phyloP scores from a whole-genome alignment of 78 protist genomes.

The Cavenderia fasciculata region DNA sequence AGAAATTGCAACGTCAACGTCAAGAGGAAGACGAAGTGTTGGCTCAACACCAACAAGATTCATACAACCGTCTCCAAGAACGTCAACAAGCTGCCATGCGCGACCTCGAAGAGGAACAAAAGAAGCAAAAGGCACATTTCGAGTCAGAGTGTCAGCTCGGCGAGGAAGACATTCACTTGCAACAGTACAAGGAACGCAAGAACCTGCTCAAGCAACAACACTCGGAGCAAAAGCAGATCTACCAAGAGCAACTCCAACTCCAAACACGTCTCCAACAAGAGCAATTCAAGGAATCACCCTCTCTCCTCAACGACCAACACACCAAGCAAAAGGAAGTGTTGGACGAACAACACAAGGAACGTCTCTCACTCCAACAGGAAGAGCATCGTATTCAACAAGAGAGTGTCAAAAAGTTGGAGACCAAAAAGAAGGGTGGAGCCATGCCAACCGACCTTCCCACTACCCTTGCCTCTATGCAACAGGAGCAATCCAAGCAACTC shows the following conservation, averaged over 20 bases:
- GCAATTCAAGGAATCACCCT: constrained; percentile 57
- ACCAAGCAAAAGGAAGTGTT: constrained; percentile 44
- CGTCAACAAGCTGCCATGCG: constrained; percentile 9
- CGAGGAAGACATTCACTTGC: constrained; percentile 53
- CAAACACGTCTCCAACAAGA: constrained; percentile 39
- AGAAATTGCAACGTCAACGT: constrained; percentile 30
- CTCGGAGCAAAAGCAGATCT: constrained; percentile 49
- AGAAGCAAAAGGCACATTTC: neutral
- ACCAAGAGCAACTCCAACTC: constrained; percentile 49
- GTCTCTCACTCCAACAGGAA: constrained; percentile 46
- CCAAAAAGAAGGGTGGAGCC: constrained; percentile 46
- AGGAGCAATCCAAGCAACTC: constrained; percentile 66
- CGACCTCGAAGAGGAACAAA: constrained; percentile 34
- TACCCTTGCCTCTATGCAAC: constrained; percentile 45
- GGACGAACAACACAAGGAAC: constrained; percentile 69
- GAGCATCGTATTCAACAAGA: constrained; percentile 77
- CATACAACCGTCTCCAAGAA: constrained; percentile 51
- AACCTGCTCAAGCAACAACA: constrained; percentile 55
- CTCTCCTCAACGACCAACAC: constrained; percentile 46
- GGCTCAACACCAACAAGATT: constrained; percentile 34
- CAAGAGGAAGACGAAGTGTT: constrained; percentile 64
- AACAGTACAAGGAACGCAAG: constrained; percentile 46
- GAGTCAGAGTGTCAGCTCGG: constrained; percentile 31
- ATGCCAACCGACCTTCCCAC: constrained; percentile 45
- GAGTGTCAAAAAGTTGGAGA: constrained; percentile 57